Conservation (phyloP, 148 eudicot species). For the Rhododendron ferrugineum region DNA sequence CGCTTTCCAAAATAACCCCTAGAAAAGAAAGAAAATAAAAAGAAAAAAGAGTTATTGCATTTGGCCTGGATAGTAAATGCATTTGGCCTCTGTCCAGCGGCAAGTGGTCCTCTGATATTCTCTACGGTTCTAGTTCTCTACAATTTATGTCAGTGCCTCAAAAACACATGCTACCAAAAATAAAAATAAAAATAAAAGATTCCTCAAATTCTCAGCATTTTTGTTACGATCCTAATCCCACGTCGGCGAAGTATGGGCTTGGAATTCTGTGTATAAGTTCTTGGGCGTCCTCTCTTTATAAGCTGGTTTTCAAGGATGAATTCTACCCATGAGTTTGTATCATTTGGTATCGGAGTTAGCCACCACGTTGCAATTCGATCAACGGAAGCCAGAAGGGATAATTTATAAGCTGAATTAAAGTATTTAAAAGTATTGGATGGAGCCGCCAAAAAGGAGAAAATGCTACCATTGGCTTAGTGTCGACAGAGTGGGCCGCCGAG, state of each 20-base stretch:
- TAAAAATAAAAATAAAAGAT: neutral
- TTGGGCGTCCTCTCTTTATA: neutral
- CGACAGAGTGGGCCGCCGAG: too few species aligned
- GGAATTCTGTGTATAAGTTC: neutral
- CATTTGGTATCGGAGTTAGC: neutral
- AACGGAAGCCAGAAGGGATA: too few species aligned
- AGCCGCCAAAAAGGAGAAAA: too few species aligned
- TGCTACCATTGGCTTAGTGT: too few species aligned
- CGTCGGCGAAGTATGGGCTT: too few species aligned
- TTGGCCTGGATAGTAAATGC: neutral
- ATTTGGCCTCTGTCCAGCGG: neutral
- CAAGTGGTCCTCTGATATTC: neutral
- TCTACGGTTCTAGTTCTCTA: neutral
- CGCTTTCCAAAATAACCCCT: neutral
- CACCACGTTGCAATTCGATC: neutral
- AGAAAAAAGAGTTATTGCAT: neutral
- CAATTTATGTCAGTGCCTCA: neutral
- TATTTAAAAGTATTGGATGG: too few species aligned
- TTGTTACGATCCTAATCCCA: neutral
- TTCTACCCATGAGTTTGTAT: too few species aligned
- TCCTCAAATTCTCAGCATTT: neutral
- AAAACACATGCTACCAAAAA: neutral
- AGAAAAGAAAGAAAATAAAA: neutral
- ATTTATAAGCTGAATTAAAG: too few species aligned
- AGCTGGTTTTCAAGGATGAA: neutral